Base-by-base conservation (phyloP, 2,329 filamentous ascomycete species). In the Cryphonectria carpinicola region DNA sequence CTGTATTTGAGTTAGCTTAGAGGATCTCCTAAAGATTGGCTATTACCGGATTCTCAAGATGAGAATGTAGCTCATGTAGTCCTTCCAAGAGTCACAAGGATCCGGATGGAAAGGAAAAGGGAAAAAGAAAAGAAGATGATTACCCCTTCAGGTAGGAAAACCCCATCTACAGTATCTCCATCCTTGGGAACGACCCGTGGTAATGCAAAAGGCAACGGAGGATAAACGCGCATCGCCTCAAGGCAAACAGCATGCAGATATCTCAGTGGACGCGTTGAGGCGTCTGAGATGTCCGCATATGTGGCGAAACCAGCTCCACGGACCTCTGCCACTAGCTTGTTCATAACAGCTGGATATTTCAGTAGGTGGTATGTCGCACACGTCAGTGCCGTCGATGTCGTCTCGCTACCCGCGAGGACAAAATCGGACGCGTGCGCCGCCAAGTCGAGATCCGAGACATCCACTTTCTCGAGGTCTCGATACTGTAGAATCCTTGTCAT, bases 401-500 rank as follows among this genome's bases (percentile, higher is more conserved):
- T 69, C 17, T 69, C 68, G n/a, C 68, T 62, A n/a, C 68, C 68
- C 11, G 68, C 68, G 35, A 69, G 56, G 75, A 77, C 73, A 13
- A 77, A 69, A 22, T 73, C 71, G 17, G 75, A 76, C 46, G 71
- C 71, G 68, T 80, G 73, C 32, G 77, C 76, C 1, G 75, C 74
- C 66, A 79, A 70, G 46, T 79, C 76, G 64, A 77, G 76, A 39
- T 72, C 56, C 1, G 65, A 46, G 22, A 78, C 71, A 32, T 75
- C 73, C 25, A 75, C 74, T 56, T 11, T 17, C 52, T 28, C 52
- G 11, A 25, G 4, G 58, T 56, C 65, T 76, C 68, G 54, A 75
- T 73, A 28, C 75, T 73, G 17, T 62, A 68, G 6, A 73, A 41
- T 75, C 62, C 8, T 68, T 4, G 72, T 66, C n/a, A 78, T 32